phyloP scores from a whole-genome alignment of 2,329 filamentous ascomycete species.

The Ophiostoma pallidulum region DNA sequence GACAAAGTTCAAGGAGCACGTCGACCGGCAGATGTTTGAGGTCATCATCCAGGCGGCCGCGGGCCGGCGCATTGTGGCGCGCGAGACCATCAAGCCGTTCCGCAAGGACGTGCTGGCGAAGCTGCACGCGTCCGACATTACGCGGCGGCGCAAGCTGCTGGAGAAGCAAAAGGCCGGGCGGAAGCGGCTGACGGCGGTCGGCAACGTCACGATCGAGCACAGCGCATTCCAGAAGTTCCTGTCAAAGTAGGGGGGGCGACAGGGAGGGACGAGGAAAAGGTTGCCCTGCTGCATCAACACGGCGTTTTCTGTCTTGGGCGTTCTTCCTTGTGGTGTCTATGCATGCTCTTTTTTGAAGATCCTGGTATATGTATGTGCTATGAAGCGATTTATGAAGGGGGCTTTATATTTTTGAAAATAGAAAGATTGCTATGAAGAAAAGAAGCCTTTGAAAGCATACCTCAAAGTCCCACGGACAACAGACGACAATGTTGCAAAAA shows the following conservation, averaged over 20 bases:
- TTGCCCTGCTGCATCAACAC: background rate
- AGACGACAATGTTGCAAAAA: background rate
- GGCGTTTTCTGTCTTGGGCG: background rate
- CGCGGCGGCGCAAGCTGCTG: constrained; percentile 71
- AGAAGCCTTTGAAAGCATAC: background rate
- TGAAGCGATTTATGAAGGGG: too few species aligned
- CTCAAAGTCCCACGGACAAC: background rate
- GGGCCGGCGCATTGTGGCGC: constrained; percentile 71
- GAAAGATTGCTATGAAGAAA: too few species aligned
- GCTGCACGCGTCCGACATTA: constrained; percentile 82
- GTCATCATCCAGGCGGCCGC: constrained; percentile 81
- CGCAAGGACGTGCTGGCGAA: constrained; percentile 91
- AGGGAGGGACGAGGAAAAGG: background rate
- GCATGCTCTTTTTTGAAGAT: too few species aligned
- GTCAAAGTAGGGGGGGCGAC: constrained; percentile 44
- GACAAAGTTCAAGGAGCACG: constrained; percentile 91
- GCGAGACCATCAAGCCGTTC: constrained; percentile 94
- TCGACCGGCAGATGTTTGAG: constrained; percentile 90
- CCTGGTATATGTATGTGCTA: too few species aligned
- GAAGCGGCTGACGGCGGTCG: constrained; percentile 73
- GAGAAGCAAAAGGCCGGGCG: constrained; percentile 96
- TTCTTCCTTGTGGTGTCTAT: too few species aligned
- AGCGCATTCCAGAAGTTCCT: constrained; percentile 92
- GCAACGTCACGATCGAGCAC: constrained; percentile 94
- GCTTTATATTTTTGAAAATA: too few species aligned